Base-by-base conservation (phyloP, 2,329 filamentous ascomycete genomes). In the Akanthomyces uredinophilus region DNA sequence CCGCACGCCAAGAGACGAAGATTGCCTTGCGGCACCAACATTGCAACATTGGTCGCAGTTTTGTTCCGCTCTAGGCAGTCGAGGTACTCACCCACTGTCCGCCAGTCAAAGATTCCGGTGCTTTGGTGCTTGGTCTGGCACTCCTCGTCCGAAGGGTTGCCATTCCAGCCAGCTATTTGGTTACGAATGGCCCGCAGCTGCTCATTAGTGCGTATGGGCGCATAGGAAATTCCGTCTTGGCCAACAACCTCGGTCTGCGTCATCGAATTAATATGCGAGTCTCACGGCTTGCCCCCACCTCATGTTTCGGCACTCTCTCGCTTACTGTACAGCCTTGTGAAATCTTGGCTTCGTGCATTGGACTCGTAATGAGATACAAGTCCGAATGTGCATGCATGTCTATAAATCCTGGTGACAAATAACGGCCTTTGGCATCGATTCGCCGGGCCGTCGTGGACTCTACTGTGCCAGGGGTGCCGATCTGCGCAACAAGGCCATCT, bases 371-470 rank as follows among this genome's bases (percentile, higher is more conserved):
- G 11, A 69, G 66, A 24, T 69, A 69, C 22, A 69, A 61, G 24
- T 69, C 67, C 13, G 67, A 69, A 51, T 69, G 67, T 2, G 67
- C 67, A 55, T 69, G 67, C 67, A 69, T 69, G 32, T 69, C 67
- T 41, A 69, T 69, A n/a, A 69, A 69, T 2, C 67, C 67, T 8
- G 67, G 67, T 22, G 67, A 69, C 7, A 69, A 61, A 13, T 61
- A 57, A 11, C 57, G 57, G 5, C 67, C 67, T 41, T 62, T 65
- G 46, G 63, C 66, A 7, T 68, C 64, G 41, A 69, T 64, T 6
- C 44, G 53, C 22, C 66, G 63, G 18, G 65, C 58, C 8, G 58
- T 57, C 14, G 58, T 24, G 20, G 32, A 54, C 39, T 66, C 37
- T 32, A 68, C 52, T 22, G 63, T 65, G 5, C 67, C 65, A 2